Evolutionary conservation across 202 grass and related monocot genomes (phyloP).

Genomic region (Elaeis oleifera): DNA sequence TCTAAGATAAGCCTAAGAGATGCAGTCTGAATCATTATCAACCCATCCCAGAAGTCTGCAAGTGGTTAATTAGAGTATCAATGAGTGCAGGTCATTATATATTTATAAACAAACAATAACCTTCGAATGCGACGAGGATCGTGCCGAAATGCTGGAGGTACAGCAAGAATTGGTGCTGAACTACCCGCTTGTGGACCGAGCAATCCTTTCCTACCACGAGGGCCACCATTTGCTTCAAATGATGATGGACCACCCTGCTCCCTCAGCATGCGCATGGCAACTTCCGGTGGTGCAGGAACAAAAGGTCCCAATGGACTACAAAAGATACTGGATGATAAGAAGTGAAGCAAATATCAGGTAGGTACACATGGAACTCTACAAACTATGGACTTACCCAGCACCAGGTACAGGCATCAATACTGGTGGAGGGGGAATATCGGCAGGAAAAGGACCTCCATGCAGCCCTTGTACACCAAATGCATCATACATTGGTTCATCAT

Average conservation of each 20-base stretch:
- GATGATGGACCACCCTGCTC: constrained; percentile 62
- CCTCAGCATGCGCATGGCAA: constrained; percentile 96
- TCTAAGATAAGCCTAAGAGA: too few species aligned
- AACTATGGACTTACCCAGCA: constrained; percentile 63
- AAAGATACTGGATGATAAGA: not conserved
- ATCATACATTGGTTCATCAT: constrained; percentile 76
- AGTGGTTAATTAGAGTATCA: too few species aligned
- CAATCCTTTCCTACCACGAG: constrained; percentile 45
- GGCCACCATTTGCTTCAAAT: constrained; percentile 65
- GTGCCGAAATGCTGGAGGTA: constrained; percentile 72
- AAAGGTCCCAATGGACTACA: constrained; percentile 91
- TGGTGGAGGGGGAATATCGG: constrained; percentile 74
- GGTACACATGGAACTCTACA: not conserved
- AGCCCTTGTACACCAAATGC: constrained; percentile 49
- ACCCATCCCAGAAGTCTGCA: too few species aligned
- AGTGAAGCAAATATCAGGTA: not conserved
- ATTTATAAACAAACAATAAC: constrained; percentile 20
- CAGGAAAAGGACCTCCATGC: constrained; percentile 45
- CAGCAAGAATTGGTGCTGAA: constrained; percentile 67
- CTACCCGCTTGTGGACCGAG: constrained; percentile 47
- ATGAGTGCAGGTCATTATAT: too few species aligned
- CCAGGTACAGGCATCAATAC: constrained; percentile 95
- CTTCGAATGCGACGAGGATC: constrained; percentile 88
- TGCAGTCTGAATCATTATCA: too few species aligned
- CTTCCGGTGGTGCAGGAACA: constrained; percentile 94